These are phyloP conservation scores for Colletotrichum lupini DNA, from an alignment of 2,329 filamentous ascomycete species.

Conservation along the genomic window DNA sequence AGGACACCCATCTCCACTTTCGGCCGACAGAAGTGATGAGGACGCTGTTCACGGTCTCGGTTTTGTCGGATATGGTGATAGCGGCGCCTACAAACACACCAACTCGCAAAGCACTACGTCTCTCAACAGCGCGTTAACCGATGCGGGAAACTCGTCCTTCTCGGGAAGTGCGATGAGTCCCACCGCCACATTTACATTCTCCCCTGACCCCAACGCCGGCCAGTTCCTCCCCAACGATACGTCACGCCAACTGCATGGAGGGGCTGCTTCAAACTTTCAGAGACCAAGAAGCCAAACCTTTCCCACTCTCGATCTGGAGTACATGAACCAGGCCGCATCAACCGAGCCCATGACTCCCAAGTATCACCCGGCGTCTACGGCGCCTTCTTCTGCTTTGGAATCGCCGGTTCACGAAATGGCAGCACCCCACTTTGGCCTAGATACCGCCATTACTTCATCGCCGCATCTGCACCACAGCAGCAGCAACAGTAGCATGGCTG, in stretches of 20 bases:
- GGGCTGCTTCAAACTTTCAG: constrained; percentile 65
- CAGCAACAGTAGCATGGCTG: constrained; percentile 59
- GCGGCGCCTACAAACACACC: constrained; percentile 65
- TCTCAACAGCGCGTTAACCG: constrained; percentile 74
- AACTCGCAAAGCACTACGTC: constrained; percentile 76
- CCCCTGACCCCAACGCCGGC: constrained; percentile 76
- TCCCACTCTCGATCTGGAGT: constrained; percentile 75
- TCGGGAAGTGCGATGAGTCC: constrained; percentile 80
- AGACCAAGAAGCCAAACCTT: constrained; percentile 91
- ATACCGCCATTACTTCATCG: constrained; percentile 51
- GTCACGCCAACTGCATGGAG: constrained; percentile 48
- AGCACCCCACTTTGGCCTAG: constrained; percentile 54
- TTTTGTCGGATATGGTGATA: constrained; percentile 69
- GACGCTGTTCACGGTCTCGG: constrained; percentile 70
- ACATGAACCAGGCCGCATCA: constrained; percentile 56
- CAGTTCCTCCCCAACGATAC: constrained; percentile 65
- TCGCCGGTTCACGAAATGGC: constrained; percentile 61
- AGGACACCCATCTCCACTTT: constrained; percentile 74
- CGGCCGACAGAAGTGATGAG: constrained; percentile 76
- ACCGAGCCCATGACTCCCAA: constrained; percentile 62
- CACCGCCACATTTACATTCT: constrained; percentile 79
- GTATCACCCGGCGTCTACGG: constrained; percentile 57
- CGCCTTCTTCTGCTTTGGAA: constrained; percentile 63
- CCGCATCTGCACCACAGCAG: constrained; percentile 62
- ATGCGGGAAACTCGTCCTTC: constrained; percentile 73